Evolutionary conservation across 441 rosid species (phyloP).

Genomic region (Erodium texanum): DNA sequence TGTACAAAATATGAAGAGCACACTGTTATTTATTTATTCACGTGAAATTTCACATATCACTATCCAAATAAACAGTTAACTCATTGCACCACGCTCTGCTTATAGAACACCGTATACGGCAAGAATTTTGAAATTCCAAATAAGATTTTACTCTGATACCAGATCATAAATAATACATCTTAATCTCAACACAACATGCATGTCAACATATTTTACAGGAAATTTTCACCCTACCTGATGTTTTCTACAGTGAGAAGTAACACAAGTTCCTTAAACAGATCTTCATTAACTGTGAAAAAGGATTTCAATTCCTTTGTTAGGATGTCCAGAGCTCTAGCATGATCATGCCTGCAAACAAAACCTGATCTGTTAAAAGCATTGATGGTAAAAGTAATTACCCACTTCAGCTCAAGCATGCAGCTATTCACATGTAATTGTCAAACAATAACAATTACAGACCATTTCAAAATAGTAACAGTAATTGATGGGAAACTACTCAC

Average conservation of each 20-base stretch:
- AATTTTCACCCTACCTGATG: conserved; percentile 40
- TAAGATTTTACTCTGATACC: background rate
- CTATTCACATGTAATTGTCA: background rate
- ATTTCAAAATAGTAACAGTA: background rate
- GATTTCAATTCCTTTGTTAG: conserved; percentile 74
- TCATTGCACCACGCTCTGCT: background rate
- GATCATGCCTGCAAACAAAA: conserved; percentile 46
- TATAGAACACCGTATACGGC: background rate
- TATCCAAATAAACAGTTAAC: background rate
- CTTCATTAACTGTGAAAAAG: conserved; percentile 66
- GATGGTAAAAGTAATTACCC: background rate
- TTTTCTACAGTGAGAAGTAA: conserved; percentile 62
- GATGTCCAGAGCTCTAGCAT: conserved; percentile 61
- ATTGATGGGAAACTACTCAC: conserved; percentile 26
- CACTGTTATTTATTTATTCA: background rate
- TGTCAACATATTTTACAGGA: background rate
- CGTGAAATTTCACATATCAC: background rate
- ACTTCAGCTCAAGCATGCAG: background rate
- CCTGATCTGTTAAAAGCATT: conserved; percentile 2
- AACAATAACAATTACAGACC: background rate
- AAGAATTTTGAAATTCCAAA: background rate
- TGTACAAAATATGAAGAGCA: background rate
- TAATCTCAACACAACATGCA: background rate
- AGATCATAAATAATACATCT: background rate
- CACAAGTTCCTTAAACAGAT: conserved; percentile 71